Evolutionary conservation across 352 stramenopile species (phyloP).

Genomic region (Globisporangium cystogenes): DNA sequence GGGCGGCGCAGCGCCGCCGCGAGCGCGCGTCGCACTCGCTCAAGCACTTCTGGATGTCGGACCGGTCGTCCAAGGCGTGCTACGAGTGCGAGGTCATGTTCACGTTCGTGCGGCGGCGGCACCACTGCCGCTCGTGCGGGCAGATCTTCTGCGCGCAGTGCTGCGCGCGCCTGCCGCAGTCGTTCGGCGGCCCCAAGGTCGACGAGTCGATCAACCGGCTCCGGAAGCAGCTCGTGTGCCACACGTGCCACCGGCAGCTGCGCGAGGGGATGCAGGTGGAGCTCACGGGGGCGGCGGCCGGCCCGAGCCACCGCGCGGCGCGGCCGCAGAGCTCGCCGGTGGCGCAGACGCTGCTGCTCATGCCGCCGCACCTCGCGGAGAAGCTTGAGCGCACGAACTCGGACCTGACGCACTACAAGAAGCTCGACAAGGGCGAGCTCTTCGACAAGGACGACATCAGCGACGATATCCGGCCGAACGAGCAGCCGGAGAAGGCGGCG

Average conservation of each 20-base stretch:
- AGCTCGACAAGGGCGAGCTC: constrained; percentile 57
- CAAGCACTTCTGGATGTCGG: constrained; percentile 90
- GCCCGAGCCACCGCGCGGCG: constrained; percentile 22
- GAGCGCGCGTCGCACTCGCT: constrained; percentile 54
- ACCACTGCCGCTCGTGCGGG: constrained; percentile 82
- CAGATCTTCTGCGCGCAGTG: constrained; percentile 86
- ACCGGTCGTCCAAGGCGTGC: constrained; percentile 76
- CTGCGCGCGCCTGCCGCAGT: constrained; percentile 70
- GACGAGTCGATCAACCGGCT: constrained; percentile 72
- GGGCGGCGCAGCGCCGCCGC: constrained; percentile 17
- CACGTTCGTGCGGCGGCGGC: constrained; percentile 69
- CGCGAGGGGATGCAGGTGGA: constrained; percentile 79
- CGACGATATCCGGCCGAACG: constrained; percentile 49
- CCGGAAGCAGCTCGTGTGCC: constrained; percentile 81
- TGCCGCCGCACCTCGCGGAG: constrained; percentile 70
- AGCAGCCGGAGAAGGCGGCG: constrained; percentile 51
- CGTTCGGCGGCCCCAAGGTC: constrained; percentile 67
- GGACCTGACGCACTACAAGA: constrained; percentile 51
- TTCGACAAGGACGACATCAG: constrained; percentile 81
- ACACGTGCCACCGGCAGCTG: constrained; percentile 77
- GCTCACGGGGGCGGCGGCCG: constrained; percentile 31
- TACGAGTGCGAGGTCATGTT: constrained; percentile 83
- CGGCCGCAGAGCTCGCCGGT: constrained; percentile 23
- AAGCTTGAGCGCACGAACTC: constrained; percentile 58
- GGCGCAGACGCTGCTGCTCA: constrained; percentile 62